Base-by-base conservation (phyloP, 2,329 filamentous ascomycete species). In the Stagonosporopsis chrysanthemi region DNA sequence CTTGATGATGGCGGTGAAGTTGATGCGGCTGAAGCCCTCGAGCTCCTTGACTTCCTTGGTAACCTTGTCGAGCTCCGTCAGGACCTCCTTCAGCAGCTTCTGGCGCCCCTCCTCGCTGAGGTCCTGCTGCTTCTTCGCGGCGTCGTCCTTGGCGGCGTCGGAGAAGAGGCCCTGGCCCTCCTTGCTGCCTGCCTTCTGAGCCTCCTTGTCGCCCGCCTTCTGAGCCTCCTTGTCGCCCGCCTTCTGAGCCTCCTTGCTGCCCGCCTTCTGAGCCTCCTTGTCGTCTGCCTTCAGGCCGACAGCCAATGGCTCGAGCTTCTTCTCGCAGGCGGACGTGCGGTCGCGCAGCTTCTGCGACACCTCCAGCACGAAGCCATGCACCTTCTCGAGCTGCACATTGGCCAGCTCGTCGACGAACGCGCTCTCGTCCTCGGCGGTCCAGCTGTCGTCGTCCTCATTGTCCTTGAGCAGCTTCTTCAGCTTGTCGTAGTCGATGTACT, bases 1-100 rank as follows among this genome's bases (percentile, higher is more conserved):
- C 83, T 99, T 99, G 73, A 97, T 85, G 78, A 98, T 97, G 44
- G 92, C 95, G 6, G 95, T 97, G 78, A 97, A 99, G 80, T 99
- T 99, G 80, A 97, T 89, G 63, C 89, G 90, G 77, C 92, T 95
- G 80, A 95, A 99, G 77, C 91, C 95, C 79, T 97, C 95, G 66
- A 99, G 84, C 81, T 96, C 91, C 75, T 90, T 94, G 71, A 96
- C 88, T 78, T 97, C 92, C 74, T 91, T 91, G 31, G 91, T 95
- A 77, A 98, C 95, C 51, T 80, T 79, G 76, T 98, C 94, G 53
- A 98, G 85, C 80, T 97, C 92, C 44, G 81, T 77, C 71, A 95
- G 84, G 36, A 94, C 87, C 67, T 91, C 86, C 64, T 88, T 86
- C 48, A 96, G 81, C 70, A 85, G 82, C 60, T 71, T 76, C 68